Evolutionary conservation across 2,329 filamentous ascomycete species (phyloP).

Genomic region (Talaromyces sp.): DNA sequence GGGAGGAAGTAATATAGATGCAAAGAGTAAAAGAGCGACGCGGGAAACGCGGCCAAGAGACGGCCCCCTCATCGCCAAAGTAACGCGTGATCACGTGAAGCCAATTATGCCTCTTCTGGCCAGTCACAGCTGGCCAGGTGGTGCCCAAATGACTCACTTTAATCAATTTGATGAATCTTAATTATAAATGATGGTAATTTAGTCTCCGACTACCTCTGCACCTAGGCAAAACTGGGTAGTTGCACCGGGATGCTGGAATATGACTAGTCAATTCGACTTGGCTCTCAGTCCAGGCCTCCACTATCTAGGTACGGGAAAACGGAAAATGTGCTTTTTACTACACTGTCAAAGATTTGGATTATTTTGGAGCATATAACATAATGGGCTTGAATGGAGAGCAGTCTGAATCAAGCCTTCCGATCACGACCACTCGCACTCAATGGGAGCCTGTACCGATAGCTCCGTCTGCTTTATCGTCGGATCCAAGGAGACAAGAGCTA

Average conservation of each 20-base stretch:
- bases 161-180: background rate
- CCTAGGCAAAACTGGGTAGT: constrained; percentile 3
- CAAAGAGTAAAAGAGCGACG: background rate
- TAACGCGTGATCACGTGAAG: constrained; percentile 36
- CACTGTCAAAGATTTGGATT: background rate
- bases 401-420: background rate
- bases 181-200: background rate
- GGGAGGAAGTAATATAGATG: background rate
- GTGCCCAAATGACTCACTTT: constrained; percentile 9
- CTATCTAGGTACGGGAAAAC: background rate
- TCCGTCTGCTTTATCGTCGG: background rate
- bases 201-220: background rate
- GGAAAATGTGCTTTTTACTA: background rate
- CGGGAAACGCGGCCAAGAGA: constrained; percentile 25
- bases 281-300: background rate
- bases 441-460: background rate
- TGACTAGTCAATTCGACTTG: constrained; percentile 5
- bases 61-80: constrained; percentile 33
- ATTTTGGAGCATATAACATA: background rate
- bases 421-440: no score
- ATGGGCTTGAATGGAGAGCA: background rate
- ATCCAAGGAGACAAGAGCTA: no score
- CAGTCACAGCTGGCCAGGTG: constrained; percentile 4
- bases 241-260: constrained; percentile 11
- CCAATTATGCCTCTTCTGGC: constrained; percentile 13